Base-by-base conservation (phyloP, 1,139 yeast genomes). In the Yamadazyma mexicana region DNA sequence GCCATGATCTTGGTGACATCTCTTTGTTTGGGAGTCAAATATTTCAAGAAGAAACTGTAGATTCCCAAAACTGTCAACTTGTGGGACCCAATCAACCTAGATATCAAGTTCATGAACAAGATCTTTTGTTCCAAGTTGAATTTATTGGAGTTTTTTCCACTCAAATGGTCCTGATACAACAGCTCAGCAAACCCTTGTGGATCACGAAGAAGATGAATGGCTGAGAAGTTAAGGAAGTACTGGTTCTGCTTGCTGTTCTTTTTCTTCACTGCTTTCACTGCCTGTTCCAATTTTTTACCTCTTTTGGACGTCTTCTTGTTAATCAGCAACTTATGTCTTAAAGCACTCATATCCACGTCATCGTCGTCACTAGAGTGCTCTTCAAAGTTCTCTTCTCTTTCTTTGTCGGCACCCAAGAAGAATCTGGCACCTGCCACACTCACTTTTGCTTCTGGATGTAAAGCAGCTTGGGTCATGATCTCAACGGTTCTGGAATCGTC, bases 121-220 rank as follows among this genome's bases (percentile, higher is more conserved):
- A 92, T 87, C 55, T 87, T 89, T 59, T 91, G 97, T 45, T 92
- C 98, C 55, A 92, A 69, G 56, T 81, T 83, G 55, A 87, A 83
- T 53, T 77, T 81, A 54, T 77, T 77, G 33, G 82, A 68, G 48
- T 74, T 79, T 50, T 85, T 84, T 39, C 83, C 78, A 40, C 85
- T 74, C 44, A 92, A 67, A 59, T 89, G 95, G 38, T 70, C 77
- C 23, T 77, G 76, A 56, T 82, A 92, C 42, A 92, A 67, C 46
- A 73, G 77, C 51, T 92, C 98, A 5, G 98, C 96, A 66, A 92
- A 92, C 5, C 96, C 96, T 62, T 94, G 99, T 10, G 99, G 98
- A 59, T 92, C 98, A 60, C 97, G 79, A 40, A 92, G 73, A 44
- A 92, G 67, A 63, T 92, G 98, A 40, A 94, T 83, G 31, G 98